Percentiles rank a stretch among this genome's conserved stretches.
Conservation (phyloP, 768 basidiomycete species). For the Pisolithus marmoratus region DNA sequence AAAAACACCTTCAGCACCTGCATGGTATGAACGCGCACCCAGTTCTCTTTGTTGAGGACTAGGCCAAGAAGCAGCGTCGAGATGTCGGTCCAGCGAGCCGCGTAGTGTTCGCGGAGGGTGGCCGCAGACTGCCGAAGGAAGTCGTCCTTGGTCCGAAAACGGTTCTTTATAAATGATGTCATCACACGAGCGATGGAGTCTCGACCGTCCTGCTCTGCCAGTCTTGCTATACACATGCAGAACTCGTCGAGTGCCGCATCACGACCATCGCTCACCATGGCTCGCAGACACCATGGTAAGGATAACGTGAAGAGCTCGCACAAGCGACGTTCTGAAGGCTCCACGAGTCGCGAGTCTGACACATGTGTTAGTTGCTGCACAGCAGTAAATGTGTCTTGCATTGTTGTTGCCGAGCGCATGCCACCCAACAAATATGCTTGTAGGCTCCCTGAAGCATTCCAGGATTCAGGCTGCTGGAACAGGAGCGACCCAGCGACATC, state of each 20-base stretch:
- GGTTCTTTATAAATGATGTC: conserved; percentile 79
- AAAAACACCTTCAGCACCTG: conserved; percentile 86
- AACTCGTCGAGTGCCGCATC: conserved; percentile 62
- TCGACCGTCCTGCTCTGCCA: conserved; percentile 69
- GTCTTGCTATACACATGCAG: conserved; percentile 61
- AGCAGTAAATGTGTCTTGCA: conserved; percentile 58
- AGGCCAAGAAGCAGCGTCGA: conserved; percentile 83
- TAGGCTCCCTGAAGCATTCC: conserved; percentile 58
- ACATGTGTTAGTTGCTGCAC: conserved; percentile 59
- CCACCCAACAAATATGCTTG: conserved; percentile 73
- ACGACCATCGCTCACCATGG: conserved; percentile 58
- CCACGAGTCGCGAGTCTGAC: conserved; percentile 60
- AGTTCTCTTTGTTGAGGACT: conserved; percentile 74
- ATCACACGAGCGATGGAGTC: conserved; percentile 84
- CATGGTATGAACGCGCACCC: conserved; percentile 79
- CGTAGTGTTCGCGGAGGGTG: conserved; percentile 82
- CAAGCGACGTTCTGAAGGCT: conserved; percentile 62
- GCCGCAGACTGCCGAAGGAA: conserved; percentile 86
- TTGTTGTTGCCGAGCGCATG: conserved; percentile 72
- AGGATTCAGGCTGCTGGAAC: conserved; percentile 61
- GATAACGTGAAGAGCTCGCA: conserved; percentile 78
- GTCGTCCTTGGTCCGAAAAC: conserved; percentile 90
- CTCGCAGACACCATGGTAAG: conserved; percentile 85
- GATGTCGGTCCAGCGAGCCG: conserved; percentile 69
- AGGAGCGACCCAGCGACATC: conserved; percentile 64